A percentile compares a stretch with the other conserved stretches of the same genome.
These are phyloP conservation scores for Pulveroboletus sp. DNA, from an alignment of 768 basidiomycete genomes.

Conservation along the genomic window DNA sequence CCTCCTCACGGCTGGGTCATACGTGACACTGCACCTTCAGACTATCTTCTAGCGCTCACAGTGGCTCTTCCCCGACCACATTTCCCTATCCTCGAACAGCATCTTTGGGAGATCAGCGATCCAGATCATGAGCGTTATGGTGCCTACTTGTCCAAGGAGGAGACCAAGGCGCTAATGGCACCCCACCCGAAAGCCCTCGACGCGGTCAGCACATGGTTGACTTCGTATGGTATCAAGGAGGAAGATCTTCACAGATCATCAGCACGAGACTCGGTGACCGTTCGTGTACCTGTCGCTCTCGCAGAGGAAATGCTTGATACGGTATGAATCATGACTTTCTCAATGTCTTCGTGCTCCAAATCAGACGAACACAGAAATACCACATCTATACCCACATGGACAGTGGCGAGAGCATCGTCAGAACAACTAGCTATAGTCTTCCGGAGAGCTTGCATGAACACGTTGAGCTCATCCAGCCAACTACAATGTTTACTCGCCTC, in stretches of 20 bases:
- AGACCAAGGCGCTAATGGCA: constrained; percentile 59
- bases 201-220: constrained; percentile 61
- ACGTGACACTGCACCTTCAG: no score
- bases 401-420: constrained; percentile 53
- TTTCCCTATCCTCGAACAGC: constrained; percentile 49
- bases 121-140: no score
- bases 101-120: no score
- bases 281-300: constrained; percentile 53
- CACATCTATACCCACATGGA: constrained; percentile 55
- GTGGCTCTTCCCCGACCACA: no score
- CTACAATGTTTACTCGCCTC: constrained; percentile 60
- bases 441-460: constrained; percentile 57
- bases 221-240: constrained; percentile 49
- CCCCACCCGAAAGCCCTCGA: constrained; percentile 53
- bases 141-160: no score
- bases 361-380: no score
- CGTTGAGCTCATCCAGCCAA: constrained; percentile 69
- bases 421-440: constrained; percentile 67
- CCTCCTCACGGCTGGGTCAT: no score
- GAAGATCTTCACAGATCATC: constrained; percentile 51
- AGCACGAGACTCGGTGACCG: constrained; percentile 66
- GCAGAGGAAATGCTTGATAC: no score
- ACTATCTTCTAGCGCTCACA: no score
- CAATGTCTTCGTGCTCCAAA: no score
- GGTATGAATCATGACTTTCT: no score